These are phyloP conservation scores for Diaporthe humulicola DNA, from an alignment of 2,329 filamentous ascomycete species.

Conservation along the genomic window DNA sequence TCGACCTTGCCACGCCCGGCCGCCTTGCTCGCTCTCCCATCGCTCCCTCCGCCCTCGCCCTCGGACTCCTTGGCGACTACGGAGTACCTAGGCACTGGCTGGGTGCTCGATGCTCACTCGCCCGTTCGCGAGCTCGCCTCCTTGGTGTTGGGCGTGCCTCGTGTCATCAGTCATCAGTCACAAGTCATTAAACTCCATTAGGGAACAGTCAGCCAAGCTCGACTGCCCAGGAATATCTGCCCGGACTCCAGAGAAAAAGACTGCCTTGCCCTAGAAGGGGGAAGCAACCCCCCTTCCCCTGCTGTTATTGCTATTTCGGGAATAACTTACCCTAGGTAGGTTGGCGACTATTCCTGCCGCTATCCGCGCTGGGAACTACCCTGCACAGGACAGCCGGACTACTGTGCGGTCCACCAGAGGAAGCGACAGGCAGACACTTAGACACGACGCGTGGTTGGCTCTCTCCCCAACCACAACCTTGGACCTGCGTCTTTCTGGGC, in stretches of 20 bases:
- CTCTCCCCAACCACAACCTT: constrained; percentile 10
- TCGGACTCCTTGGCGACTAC: constrained; percentile 17
- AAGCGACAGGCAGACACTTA: constrained; percentile 27
- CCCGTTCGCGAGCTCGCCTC: constrained; percentile 15
- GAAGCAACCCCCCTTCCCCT: constrained; percentile 8
- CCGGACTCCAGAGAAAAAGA: not conserved
- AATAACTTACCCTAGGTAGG: constrained; percentile 12
- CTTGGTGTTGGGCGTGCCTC: constrained; percentile 5
- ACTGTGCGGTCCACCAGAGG: constrained; percentile 18
- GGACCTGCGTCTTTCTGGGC: constrained; percentile 7
- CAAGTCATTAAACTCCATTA: not conserved
- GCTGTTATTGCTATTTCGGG: constrained; percentile 28
- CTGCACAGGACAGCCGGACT: constrained; percentile 11
- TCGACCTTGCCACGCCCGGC: not conserved
- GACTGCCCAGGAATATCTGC: not conserved
- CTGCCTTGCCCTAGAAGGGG: not conserved
- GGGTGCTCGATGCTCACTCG: constrained; percentile 17
- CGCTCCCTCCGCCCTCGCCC: not conserved
- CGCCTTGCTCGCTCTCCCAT: not conserved
- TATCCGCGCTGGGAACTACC: constrained; percentile 27
- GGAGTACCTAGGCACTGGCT: not conserved
- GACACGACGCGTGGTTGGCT: constrained; percentile 10
- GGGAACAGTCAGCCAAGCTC: constrained; percentile 14
- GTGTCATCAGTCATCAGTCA: constrained; percentile 16
- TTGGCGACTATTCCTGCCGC: constrained; percentile 9